phyloP scores from a whole-genome alignment of 768 basidiomycete genomes.

The Pseudohyphozyma bogoriensis region DNA sequence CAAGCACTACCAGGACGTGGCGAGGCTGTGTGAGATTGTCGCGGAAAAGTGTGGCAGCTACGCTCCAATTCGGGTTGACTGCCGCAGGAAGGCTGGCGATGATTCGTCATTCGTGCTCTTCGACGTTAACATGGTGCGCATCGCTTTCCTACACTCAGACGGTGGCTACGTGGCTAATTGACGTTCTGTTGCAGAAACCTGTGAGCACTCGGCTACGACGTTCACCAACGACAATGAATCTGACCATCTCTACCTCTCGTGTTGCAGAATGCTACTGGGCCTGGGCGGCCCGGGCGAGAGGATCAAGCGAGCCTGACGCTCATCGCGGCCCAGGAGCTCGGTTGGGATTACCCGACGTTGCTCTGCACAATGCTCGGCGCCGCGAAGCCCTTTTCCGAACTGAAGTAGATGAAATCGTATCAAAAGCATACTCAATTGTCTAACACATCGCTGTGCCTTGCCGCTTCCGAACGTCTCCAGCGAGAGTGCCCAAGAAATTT shows the following conservation, averaged over 20 bases:
- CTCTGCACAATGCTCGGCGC: slow-evolving; percentile 23
- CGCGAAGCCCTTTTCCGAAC: slow-evolving; percentile 19
- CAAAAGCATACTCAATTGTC: too few species aligned
- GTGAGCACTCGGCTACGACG: slow-evolving; percentile 8
- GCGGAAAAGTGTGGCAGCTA: slow-evolving; percentile 19
- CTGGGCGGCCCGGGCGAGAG: slow-evolving; percentile 34
- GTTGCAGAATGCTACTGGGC: slow-evolving; percentile 34
- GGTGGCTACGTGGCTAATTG: too few species aligned
- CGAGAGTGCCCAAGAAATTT: too few species aligned
- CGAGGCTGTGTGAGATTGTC: slow-evolving; percentile 14
- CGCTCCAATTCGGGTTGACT: slow-evolving; percentile 32
- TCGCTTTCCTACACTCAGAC: too few species aligned
- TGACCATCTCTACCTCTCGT: not conserved
- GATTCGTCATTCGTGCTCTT: slow-evolving; percentile 31
- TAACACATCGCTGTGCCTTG: too few species aligned
- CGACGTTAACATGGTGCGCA: slow-evolving; percentile 36
- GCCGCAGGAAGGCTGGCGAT: slow-evolving; percentile 10
- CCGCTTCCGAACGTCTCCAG: too few species aligned
- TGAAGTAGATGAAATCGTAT: too few species aligned
- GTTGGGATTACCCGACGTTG: slow-evolving; percentile 32
- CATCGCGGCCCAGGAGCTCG: slow-evolving; percentile 33
- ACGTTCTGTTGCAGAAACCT: too few species aligned
- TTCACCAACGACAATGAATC: not conserved
- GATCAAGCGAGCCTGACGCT: slow-evolving; percentile 32
- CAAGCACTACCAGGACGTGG: slow-evolving; percentile 18